Conservation (phyloP, 495 filamentous ascomycete genomes). For the Hyaloscypha finlandica region DNA sequence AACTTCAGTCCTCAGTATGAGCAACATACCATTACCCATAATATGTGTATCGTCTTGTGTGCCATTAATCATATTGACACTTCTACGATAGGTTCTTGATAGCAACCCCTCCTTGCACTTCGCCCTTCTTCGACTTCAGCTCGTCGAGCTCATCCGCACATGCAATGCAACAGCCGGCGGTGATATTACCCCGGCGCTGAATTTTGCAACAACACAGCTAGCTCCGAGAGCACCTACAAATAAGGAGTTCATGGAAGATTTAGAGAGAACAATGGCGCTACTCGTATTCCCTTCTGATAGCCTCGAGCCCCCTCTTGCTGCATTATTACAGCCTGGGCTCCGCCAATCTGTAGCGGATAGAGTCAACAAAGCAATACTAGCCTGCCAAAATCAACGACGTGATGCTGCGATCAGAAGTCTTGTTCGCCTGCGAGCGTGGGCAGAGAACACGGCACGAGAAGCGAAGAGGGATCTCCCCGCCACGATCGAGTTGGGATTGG, state of each 20-base stretch:
- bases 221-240: constrained; percentile 85
- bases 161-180: constrained; percentile 63
- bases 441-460: constrained; percentile 74
- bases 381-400: constrained; percentile 65
- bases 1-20: constrained; percentile 98
- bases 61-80: constrained; percentile 28
- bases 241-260: constrained; percentile 76
- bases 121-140: constrained; percentile 82
- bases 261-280: constrained; percentile 91
- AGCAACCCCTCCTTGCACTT: constrained; percentile 84
- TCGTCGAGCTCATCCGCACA: constrained; percentile 87
- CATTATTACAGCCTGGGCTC: constrained; percentile 77
- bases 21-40: constrained; percentile 41
- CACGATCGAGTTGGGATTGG: constrained; percentile 70
- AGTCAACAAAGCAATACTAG: constrained; percentile 87
- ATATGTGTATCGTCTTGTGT: constrained; percentile 21
- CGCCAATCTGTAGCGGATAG: constrained; percentile 75
- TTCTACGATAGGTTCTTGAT: constrained; percentile 74
- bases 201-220: constrained; percentile 84
- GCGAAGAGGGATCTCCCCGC: constrained; percentile 75
- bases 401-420: constrained; percentile 81
- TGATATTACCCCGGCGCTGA: constrained; percentile 79
- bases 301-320: constrained; percentile 72
- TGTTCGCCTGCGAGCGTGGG: constrained; percentile 80
- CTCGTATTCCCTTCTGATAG: constrained; percentile 81